These are phyloP conservation scores for Termitomyces heimii DNA, from an alignment of 768 basidiomycete genomes.

Conservation along the genomic window DNA sequence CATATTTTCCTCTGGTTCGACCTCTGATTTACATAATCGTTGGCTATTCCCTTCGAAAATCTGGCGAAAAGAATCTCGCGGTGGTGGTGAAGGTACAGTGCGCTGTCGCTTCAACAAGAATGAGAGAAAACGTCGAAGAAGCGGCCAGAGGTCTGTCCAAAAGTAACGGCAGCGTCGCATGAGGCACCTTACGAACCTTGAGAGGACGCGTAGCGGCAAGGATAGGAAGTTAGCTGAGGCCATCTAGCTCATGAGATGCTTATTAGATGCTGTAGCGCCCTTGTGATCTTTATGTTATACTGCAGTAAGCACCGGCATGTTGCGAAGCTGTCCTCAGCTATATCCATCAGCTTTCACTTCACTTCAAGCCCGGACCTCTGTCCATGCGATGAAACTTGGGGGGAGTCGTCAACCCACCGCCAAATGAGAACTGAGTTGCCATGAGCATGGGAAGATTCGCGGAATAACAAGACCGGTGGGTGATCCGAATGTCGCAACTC, in stretches of 20 bases:
- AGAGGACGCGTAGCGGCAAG: background rate
- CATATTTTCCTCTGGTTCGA: no score
- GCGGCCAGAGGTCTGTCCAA: no score
- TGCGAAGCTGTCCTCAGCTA: background rate
- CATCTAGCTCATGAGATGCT: constrained; percentile 1
- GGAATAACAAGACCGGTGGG: background rate
- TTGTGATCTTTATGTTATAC: background rate
- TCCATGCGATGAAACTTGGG: no score
- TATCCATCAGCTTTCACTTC: background rate
- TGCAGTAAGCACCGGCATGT: background rate
- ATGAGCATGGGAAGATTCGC: background rate
- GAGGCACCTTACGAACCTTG: background rate
- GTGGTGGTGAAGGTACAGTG: no score
- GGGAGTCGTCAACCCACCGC: no score
- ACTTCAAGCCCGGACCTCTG: background rate
- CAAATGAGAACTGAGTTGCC: background rate
- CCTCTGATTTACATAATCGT: no score
- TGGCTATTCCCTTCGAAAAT: no score
- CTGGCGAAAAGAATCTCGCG: no score
- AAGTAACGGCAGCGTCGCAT: no score
- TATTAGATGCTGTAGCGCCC: background rate
- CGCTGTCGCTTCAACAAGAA: no score
- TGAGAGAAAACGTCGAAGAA: no score
- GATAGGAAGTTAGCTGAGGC: background rate
- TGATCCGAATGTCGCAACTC: no score